A percentile compares a stretch with the other conserved stretches of the same genome.
phyloP scores from a whole-genome alignment of 2,329 filamentous ascomycete species.

The Curvularia sp. region DNA sequence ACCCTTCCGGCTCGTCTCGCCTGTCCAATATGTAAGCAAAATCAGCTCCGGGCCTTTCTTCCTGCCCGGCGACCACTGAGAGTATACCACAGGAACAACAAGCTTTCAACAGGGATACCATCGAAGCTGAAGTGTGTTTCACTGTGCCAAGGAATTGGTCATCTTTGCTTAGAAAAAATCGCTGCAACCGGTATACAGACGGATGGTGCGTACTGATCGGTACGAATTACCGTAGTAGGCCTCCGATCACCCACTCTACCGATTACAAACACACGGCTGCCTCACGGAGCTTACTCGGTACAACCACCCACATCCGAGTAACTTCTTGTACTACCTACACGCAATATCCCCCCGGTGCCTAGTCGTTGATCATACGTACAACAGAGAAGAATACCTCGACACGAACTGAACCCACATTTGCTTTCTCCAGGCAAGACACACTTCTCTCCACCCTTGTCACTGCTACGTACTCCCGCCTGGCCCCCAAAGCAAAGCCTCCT shows the following conservation, averaged over 20 bases:
- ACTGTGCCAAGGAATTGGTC: neutral
- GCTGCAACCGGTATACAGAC: neutral
- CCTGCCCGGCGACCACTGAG: constrained; percentile 1
- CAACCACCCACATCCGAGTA: neutral
- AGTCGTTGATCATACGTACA: neutral
- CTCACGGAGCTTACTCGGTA: neutral
- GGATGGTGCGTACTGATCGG: neutral
- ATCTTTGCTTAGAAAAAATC: neutral
- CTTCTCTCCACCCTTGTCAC: neutral
- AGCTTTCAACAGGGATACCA: constrained; percentile 14
- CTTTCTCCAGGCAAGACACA: neutral
- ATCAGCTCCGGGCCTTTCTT: neutral
- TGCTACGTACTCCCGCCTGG: neutral
- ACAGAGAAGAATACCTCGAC: neutral
- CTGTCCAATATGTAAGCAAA: constrained; percentile 6
- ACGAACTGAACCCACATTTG: neutral
- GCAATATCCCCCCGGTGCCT: neutral
- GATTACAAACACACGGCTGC: neutral
- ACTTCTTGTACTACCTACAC: neutral
- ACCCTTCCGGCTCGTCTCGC: constrained; percentile 9
- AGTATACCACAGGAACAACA: constrained; percentile 9
- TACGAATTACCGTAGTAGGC: neutral
- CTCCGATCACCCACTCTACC: neutral
- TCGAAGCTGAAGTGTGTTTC: constrained; percentile 12
- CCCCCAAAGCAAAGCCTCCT: neutral